These are phyloP conservation scores for Peronospora farinosa DNA, from an alignment of 352 stramenopile genomes.

Conservation along the genomic window DNA sequence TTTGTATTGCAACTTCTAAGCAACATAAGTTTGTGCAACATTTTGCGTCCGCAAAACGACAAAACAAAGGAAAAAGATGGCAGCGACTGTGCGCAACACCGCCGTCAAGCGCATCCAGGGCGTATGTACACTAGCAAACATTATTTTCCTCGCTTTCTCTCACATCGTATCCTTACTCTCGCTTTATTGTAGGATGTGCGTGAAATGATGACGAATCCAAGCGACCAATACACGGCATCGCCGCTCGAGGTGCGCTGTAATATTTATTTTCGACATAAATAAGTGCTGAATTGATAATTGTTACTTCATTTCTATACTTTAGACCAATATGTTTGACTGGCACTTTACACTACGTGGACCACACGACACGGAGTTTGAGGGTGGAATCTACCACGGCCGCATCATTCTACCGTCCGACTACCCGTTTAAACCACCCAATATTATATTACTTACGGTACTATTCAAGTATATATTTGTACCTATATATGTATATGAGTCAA, in stretches of 20 bases:
- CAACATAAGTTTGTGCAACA: constrained; percentile 3
- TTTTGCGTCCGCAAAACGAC: constrained; percentile 7
- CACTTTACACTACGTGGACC: constrained; percentile 98
- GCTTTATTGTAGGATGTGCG: constrained; percentile 56
- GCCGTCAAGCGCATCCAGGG: constrained; percentile 84
- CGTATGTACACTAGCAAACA: constrained; percentile 27
- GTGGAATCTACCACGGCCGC: constrained; percentile 95
- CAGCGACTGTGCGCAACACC: constrained; percentile 61
- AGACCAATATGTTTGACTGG: constrained; percentile 90
- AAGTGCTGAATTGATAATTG: neutral
- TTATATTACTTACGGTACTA: constrained; percentile 92
- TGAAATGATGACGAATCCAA: constrained; percentile 85
- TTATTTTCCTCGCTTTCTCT: neutral
- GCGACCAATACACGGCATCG: constrained; percentile 70
- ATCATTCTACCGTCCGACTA: constrained; percentile 94
- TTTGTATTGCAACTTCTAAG: neutral
- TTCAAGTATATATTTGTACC: neutral
- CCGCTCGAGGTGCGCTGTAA: constrained; percentile 52
- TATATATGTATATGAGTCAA: neutral
- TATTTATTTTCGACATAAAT: neutral
- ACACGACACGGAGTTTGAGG: constrained; percentile 93
- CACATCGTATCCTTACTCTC: neutral
- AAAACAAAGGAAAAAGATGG: constrained; percentile 21
- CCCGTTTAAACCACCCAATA: constrained; percentile 96
- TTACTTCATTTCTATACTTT: neutral